These are phyloP conservation scores for Aspergillus tubingensis DNA, from an alignment of 2,329 filamentous ascomycete species.

Conservation along the genomic window DNA sequence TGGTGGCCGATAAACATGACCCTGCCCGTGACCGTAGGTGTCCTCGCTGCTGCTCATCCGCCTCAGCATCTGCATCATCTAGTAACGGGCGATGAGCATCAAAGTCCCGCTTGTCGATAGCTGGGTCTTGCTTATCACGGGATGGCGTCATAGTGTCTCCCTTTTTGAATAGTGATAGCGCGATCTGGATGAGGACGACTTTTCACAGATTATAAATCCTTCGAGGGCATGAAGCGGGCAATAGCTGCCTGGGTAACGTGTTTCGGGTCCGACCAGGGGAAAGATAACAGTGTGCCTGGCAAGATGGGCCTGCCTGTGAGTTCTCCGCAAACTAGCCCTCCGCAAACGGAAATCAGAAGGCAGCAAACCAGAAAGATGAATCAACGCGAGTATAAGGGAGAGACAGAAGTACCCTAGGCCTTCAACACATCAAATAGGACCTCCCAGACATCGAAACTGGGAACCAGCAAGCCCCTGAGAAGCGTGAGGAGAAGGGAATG, in stretches of 20 bases:
- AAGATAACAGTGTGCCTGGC: neutral
- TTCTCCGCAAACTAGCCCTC: neutral
- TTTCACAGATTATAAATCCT: neutral
- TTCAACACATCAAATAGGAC: neutral
- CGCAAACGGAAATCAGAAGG: neutral
- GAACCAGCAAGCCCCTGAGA: slow-evolving; percentile 4
- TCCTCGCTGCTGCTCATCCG: slow-evolving; percentile 19
- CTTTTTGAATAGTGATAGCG: neutral
- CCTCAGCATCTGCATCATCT: slow-evolving; percentile 17
- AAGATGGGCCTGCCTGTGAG: neutral
- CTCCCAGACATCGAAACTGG: neutral
- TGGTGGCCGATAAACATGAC: slow-evolving; percentile 23
- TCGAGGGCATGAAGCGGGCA: neutral
- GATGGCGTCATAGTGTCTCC: slow-evolving; percentile 26
- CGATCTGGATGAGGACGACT: neutral
- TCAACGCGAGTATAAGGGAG: neutral
- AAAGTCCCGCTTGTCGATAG: slow-evolving; percentile 51
- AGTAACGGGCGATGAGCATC: slow-evolving; percentile 44
- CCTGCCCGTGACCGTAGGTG: slow-evolving; percentile 30
- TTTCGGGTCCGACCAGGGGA: neutral
- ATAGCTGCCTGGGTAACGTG: neutral
- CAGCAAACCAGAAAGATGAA: neutral
- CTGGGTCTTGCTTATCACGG: slow-evolving; percentile 20
- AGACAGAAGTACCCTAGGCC: neutral
- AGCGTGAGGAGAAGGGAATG: neutral